Percentiles rank a stretch among this genome's conserved stretches.
Evolutionary conservation across 2,329 filamentous ascomycete species (phyloP).

Genomic region (Fusarium pseudocircinatum): DNA sequence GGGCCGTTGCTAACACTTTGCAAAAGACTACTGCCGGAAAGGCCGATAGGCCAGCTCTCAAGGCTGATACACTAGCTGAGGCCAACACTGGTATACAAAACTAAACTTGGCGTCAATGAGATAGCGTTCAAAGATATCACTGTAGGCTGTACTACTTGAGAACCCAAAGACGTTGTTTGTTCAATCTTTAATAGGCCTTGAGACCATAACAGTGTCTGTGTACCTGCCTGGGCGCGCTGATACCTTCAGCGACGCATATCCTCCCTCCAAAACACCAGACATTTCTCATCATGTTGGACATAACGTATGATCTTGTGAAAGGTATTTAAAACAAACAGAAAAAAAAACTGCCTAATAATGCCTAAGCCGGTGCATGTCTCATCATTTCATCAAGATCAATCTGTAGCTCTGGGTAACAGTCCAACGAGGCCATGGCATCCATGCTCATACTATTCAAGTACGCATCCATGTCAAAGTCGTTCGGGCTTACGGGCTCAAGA

Average conservation of each 20-base stretch:
- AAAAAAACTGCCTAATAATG: no score
- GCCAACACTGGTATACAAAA: neutral
- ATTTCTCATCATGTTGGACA: no score
- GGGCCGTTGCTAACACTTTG: neutral
- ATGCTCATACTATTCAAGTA: conserved; percentile 5
- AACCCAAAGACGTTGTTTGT: neutral
- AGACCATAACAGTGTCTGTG: neutral
- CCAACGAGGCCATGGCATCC: neutral
- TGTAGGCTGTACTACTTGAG: neutral
- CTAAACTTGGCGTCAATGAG: neutral
- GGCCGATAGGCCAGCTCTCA: neutral
- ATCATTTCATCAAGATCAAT: conserved; percentile 9
- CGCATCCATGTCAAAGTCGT: conserved; percentile 1
- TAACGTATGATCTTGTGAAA: neutral
- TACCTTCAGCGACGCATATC: neutral
- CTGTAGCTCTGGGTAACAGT: conserved; percentile 3
- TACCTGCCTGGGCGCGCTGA: no score
- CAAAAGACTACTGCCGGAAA: neutral
- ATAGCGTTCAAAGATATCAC: neutral
- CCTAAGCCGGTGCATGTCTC: neutral
- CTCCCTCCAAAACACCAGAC: neutral
- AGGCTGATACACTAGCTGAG: neutral
- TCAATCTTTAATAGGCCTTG: neutral
- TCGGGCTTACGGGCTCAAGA: neutral
- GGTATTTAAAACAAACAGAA: neutral